Conservation (phyloP, 176 grass and related monocot genomes). For the Oryza punctata region DNA sequence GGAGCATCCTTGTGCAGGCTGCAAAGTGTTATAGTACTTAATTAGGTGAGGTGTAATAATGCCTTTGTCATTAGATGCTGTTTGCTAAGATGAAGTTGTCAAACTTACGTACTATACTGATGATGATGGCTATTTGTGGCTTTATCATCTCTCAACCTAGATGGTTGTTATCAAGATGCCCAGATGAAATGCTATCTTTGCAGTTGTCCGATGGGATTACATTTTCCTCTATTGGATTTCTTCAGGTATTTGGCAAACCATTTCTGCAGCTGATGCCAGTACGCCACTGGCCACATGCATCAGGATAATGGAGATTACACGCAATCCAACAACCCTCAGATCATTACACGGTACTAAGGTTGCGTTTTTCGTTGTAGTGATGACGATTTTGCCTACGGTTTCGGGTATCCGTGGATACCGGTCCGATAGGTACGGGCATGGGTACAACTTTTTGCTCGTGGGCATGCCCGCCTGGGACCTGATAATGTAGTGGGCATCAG, state of each 20-base stretch:
- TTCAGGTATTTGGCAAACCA: conserved; percentile 19
- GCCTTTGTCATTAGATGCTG: background rate
- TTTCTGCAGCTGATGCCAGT: too few relatives aligned
- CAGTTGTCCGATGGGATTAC: background rate
- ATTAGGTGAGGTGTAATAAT: too few relatives aligned
- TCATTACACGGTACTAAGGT: too few relatives aligned
- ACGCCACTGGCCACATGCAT: conserved; percentile 19
- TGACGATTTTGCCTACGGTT: too few relatives aligned
- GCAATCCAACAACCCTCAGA: background rate
- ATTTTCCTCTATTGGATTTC: conserved; percentile 18
- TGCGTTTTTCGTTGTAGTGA: too few relatives aligned
- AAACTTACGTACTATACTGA: background rate
- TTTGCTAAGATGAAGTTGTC: background rate
- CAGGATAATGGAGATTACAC: background rate
- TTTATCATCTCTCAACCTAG: background rate
- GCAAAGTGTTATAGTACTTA: too few relatives aligned
- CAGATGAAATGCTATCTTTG: background rate
- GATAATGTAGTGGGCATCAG: too few relatives aligned
- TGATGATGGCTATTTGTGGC: background rate
- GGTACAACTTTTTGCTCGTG: too few relatives aligned
- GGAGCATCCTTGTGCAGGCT: too few relatives aligned
- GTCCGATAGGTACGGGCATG: too few relatives aligned
- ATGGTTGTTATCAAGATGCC: conserved; percentile 22
- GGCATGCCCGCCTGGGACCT: too few relatives aligned
- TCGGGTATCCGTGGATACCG: too few relatives aligned